Percentiles rank a stretch among this genome's conserved stretches.
phyloP scores from a whole-genome alignment of 345 rosid genomes.

The Stellera chamaejasme region DNA sequence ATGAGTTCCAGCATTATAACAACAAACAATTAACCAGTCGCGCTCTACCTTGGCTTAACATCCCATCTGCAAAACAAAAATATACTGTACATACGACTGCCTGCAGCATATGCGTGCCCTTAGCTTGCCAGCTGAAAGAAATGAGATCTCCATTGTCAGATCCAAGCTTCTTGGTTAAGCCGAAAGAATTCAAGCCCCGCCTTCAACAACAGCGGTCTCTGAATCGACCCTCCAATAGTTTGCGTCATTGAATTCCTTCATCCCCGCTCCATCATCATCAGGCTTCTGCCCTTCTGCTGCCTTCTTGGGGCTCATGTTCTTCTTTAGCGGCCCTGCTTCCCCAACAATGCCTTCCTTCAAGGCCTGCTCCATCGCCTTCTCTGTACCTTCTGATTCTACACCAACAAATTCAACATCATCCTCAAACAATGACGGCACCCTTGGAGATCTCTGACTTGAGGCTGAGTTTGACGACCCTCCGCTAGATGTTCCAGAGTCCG shows the following conservation, averaged over 20 bases:
- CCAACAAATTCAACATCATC: constrained; percentile 97
- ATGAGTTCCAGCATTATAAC: constrained; percentile 11
- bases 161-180: constrained; percentile 12
- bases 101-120: constrained; percentile 14
- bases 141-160: constrained; percentile 4
- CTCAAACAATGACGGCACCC: constrained; percentile 67
- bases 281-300: constrained; percentile 42
- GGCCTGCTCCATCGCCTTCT: constrained; percentile 94
- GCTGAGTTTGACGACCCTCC: constrained; percentile 35
- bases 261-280: constrained; percentile 42
- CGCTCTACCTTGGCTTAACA: constrained; percentile 21
- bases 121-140: constrained; percentile 14
- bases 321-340: constrained; percentile 85
- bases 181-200: constrained; percentile 6
- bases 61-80: constrained; percentile 30
- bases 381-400: constrained; percentile 80
- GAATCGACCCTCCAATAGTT: constrained; percentile 96
- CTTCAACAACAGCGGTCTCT: constrained; percentile 76
- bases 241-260: constrained; percentile 79
- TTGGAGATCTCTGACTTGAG: constrained; percentile 28
- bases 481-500: constrained; percentile 27
- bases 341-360: constrained; percentile 91
- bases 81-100: constrained; percentile 38
- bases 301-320: constrained; percentile 36
- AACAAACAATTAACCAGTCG: constrained; percentile 26